Evolutionary conservation across 78 protist species (phyloP).

Genomic region (Dictyostelium capitatum): DNA sequence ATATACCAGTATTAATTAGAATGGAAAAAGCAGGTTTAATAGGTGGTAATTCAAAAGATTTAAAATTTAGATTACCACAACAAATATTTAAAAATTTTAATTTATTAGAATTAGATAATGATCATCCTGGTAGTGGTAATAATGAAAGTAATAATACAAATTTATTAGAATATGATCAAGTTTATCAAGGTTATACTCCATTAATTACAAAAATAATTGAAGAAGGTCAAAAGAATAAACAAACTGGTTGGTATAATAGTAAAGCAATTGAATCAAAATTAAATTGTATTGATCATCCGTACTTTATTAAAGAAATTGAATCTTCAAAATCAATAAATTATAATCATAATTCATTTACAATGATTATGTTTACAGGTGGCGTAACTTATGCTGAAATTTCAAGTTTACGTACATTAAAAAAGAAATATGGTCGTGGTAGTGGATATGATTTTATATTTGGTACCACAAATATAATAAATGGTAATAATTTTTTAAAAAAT

Average conservation of each 20-base stretch:
- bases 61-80: neutral
- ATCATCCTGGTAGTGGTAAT: too few relatives aligned
- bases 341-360: neutral
- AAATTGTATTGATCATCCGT: neutral
- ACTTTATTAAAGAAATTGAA: neutral
- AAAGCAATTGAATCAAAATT: conserved; percentile 4
- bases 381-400: neutral
- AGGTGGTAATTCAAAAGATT: neutral
- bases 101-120: neutral
- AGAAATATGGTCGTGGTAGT: conserved; percentile 4
- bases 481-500: conserved; percentile 22
- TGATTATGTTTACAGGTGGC: conserved; percentile 19
- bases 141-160: neutral
- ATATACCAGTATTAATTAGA: neutral
- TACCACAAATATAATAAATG: conserved; percentile 7
- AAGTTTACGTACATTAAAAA: neutral
- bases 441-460: conserved; percentile 9
- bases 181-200: conserved; percentile 18
- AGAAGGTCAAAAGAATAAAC: conserved; percentile 13
- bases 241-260: neutral
- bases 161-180: neutral
- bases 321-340: neutral
- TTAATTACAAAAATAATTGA: conserved; percentile 8
- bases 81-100: neutral
- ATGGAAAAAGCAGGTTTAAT: conserved; percentile 16